Base-by-base conservation (phyloP, 768 basidiomycete species). In the Russula abietina region DNA sequence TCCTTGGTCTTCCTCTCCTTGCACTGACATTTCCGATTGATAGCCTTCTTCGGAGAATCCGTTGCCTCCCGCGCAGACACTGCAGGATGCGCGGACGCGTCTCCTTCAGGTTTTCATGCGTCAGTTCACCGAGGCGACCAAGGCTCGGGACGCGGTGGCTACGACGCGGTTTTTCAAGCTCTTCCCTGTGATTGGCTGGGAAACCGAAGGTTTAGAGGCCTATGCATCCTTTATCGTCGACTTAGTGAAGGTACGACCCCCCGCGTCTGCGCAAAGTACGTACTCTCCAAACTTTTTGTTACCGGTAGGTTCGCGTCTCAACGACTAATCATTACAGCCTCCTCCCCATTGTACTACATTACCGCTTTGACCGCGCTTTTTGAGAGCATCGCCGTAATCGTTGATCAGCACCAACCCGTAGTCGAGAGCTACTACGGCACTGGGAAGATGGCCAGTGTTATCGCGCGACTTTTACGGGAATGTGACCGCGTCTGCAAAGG, bases 401-500 rank as follows among this genome's bases (percentile, higher is more conserved):
- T 99, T 24, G 93, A 96, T 69, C 97, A 99, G 70, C 97, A 99
- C 71, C 96, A 97, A 68, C 91, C 93, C 2, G 85, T 99, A 5
- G 95, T 99, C 1, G 96, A 98, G 71, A 98, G 97, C 75, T 98
- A 99, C 75, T 99, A 99, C 69, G 97, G 97, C 0, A 68, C 73
- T 10, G 90, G 93, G 0, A 88, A 89, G 72, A 98, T 98, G 96
- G 76, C 79, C 46, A 81, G 75, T 39, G 93, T 96, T 14, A 82
- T 94, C 2, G 76, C 80, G 26, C 80, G 86, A 48, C 77, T 99
- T 9, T 73, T 97, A 53, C 83, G 86, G 60, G 95, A 98, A 71
- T 91, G 90, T 58, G 96, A 98, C 73, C 79, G 86, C 36, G 89
- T 96, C 19, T 86, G 92, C 0, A 82, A 83, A 67, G 80, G 80